Evolutionary conservation across 192 early-diverging fungal species (phyloP).

Genomic region (Coemansia sp.): DNA sequence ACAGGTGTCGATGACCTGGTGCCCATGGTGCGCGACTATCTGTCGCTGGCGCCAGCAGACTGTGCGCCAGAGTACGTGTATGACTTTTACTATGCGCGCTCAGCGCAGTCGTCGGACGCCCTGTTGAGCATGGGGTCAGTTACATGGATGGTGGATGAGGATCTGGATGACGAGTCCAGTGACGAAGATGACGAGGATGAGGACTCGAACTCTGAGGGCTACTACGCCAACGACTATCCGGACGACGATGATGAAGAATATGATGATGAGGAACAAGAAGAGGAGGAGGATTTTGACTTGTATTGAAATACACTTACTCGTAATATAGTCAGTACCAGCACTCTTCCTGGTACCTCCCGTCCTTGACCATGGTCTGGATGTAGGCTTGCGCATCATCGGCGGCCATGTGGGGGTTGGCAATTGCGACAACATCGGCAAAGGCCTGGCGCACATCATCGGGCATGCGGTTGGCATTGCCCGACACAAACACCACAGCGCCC

Average conservation of each 20-base stretch:
- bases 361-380: slow-evolving; percentile 56
- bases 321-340: slow-evolving; percentile 61
- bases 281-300: slow-evolving; percentile 2
- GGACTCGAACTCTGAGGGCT: slow-evolving; percentile 73
- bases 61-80: slow-evolving; percentile 65
- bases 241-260: slow-evolving; percentile 57
- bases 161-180: slow-evolving; percentile 31
- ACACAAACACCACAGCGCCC: slow-evolving; percentile 65
- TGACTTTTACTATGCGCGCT: slow-evolving; percentile 68
- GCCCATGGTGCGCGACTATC: slow-evolving; percentile 66
- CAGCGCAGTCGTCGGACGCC: slow-evolving; percentile 5
- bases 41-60: slow-evolving; percentile 40
- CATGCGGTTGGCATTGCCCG: slow-evolving; percentile 58
- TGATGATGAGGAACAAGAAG: background rate
- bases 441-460: slow-evolving; percentile 39
- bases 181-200: slow-evolving; percentile 53
- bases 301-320: too few species aligned
- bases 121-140: slow-evolving; percentile 20
- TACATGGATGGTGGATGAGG: slow-evolving; percentile 57
- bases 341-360: slow-evolving; percentile 77
- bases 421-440: slow-evolving; percentile 17
- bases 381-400: background rate
- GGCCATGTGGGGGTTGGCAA: background rate
- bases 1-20: slow-evolving; percentile 58
- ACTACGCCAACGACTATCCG: slow-evolving; percentile 77